These are phyloP conservation scores for Clathrospora elynae DNA, from an alignment of 2,329 filamentous ascomycete genomes.

Conservation along the genomic window DNA sequence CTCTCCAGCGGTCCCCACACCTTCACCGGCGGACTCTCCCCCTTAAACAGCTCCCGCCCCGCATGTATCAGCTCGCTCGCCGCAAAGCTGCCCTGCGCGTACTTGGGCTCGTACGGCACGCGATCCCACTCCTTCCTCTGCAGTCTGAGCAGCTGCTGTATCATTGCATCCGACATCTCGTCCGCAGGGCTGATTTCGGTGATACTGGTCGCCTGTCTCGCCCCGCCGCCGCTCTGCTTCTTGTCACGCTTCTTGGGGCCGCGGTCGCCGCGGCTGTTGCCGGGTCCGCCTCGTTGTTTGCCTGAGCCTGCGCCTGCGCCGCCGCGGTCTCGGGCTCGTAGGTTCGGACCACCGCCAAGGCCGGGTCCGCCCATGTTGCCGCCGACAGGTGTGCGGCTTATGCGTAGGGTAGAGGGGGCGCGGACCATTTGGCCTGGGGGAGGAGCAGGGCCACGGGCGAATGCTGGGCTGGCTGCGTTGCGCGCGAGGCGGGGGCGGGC, in stretches of 20 bases:
- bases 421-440: conserved; percentile 38
- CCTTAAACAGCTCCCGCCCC: conserved; percentile 41
- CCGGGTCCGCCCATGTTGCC: conserved; percentile 11
- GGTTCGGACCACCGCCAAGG: conserved; percentile 31
- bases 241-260: conserved; percentile 32
- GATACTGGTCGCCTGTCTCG: conserved; percentile 3
- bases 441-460: conserved; percentile 15
- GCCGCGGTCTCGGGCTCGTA: conserved; percentile 28
- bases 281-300: conserved; percentile 5
- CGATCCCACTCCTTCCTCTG: conserved; percentile 46
- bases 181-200: conserved; percentile 18
- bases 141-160: conserved; percentile 40
- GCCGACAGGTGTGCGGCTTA: conserved; percentile 17
- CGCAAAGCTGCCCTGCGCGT: conserved; percentile 40
- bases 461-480: conserved; percentile 13
- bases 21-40: conserved; percentile 40
- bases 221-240: conserved; percentile 7
- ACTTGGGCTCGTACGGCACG: conserved; percentile 44
- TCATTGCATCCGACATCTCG: conserved; percentile 37
- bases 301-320: conserved; percentile 11
- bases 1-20: conserved; percentile 37
- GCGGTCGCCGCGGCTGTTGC: conserved; percentile 13
- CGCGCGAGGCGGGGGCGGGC: conserved; percentile 18
- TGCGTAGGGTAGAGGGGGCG: conserved; percentile 36
- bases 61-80: conserved; percentile 40